phyloP scores from a whole-genome alignment of 2,329 filamentous ascomycete genomes.

The Penicillium glabrum region DNA sequence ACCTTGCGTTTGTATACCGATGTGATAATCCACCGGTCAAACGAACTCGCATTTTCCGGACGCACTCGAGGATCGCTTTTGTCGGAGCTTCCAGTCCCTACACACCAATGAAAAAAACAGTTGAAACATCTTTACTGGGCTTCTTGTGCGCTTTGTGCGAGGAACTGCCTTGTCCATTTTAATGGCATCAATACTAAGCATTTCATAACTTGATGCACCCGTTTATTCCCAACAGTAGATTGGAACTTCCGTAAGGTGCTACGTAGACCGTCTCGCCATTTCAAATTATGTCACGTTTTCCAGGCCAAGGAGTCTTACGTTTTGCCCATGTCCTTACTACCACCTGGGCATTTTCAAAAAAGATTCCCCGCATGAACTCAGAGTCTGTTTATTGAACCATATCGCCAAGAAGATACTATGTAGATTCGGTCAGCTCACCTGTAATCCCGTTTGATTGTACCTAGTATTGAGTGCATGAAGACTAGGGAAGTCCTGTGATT shows the following conservation, averaged over 20 bases:
- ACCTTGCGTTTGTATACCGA: slow-evolving; percentile 29
- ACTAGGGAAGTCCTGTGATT: no score
- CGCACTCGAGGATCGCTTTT: slow-evolving; percentile 27
- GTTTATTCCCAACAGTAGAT: not conserved
- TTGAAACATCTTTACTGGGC: slow-evolving; percentile 33
- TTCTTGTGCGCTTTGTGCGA: slow-evolving; percentile 8
- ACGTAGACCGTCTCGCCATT: not conserved
- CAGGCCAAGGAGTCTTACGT: no score
- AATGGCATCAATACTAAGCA: not conserved
- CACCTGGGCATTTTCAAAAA: no score
- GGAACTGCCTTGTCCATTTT: not conserved
- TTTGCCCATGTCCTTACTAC: no score
- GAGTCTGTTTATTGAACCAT: no score
- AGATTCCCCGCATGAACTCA: no score
- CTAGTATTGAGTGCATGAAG: no score
- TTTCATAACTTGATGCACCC: not conserved
- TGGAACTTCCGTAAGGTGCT: not conserved
- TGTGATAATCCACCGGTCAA: slow-evolving; percentile 23
- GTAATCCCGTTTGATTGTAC: no score
- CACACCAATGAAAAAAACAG: slow-evolving; percentile 41
- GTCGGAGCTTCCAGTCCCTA: slow-evolving; percentile 34
- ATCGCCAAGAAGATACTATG: no score
- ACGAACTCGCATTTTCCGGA: slow-evolving; percentile 35
- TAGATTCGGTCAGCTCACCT: no score
- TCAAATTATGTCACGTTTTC: not conserved